These are phyloP conservation scores for Lentithecium fluviatile DNA, from an alignment of 495 filamentous ascomycete species.

Conservation along the genomic window DNA sequence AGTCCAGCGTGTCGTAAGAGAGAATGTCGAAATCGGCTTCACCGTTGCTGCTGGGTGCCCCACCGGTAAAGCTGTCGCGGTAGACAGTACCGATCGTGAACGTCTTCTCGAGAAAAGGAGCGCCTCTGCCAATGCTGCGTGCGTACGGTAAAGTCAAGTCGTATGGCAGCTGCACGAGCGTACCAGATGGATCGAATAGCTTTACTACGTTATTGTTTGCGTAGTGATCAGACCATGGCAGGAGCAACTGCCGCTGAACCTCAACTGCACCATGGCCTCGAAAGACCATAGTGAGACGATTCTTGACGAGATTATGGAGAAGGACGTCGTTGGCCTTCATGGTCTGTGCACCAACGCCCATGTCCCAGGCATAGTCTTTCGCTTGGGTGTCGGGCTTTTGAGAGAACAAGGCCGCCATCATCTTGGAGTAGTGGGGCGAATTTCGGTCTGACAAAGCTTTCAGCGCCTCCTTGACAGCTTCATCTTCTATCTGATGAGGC, in stretches of 20 bases:
- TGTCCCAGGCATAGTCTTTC: conserved; percentile 86
- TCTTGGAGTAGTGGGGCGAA: conserved; percentile 87
- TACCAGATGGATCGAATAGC: conserved; percentile 78
- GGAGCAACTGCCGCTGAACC: conserved; percentile 66
- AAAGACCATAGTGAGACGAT: conserved; percentile 75
- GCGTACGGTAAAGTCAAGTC: conserved; percentile 90
- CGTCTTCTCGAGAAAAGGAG: conserved; percentile 66
- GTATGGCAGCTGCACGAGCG: conserved; percentile 83
- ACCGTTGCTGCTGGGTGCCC: conserved; percentile 75
- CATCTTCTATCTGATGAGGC: conserved; percentile 87
- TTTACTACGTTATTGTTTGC: conserved; percentile 65
- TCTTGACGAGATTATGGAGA: conserved; percentile 71
- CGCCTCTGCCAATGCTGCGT: conserved; percentile 72
- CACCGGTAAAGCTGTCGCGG: conserved; percentile 71
- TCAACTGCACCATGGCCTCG: conserved; percentile 91
- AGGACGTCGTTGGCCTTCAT: conserved; percentile 64
- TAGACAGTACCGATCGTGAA: conserved; percentile 91
- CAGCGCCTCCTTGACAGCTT: conserved; percentile 78
- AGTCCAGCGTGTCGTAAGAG: conserved; percentile 71
- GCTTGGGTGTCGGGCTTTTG: conserved; percentile 66
- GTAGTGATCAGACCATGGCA: conserved; percentile 81
- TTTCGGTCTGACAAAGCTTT: conserved; percentile 74
- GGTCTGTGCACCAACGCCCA: conserved; percentile 52
- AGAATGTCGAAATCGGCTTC: conserved; percentile 97
- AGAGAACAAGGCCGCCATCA: conserved; percentile 79